Base-by-base conservation (phyloP, 2,329 filamentous ascomycete genomes). In the Orbilia oligospora region DNA sequence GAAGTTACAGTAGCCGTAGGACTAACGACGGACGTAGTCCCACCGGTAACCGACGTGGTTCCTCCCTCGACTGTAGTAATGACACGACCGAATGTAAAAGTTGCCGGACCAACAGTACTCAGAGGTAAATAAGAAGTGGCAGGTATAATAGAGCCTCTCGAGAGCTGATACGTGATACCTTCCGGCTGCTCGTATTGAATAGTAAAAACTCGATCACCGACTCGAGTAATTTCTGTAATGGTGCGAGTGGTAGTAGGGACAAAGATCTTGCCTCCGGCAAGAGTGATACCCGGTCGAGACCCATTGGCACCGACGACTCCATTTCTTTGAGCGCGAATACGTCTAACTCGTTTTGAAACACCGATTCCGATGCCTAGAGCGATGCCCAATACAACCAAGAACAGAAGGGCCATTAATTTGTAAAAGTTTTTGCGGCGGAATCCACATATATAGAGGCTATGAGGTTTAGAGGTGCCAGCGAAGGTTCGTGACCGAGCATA, bases 391-490 rank as follows among this genome's bases (percentile, higher is more conserved):
- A 80, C 72, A 18, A 80, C 20, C 46, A 80, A 30, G 20, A 75
- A 55, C 53, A 51, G 66, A 22, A 71, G 56, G 33, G 38, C 48
- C 80, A 70, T 78, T 69, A 72, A 81, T 56, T 68, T 80, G 77
- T 80, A 82, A 51, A 82, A 82, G 53, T 80, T 82, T 27, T 80
- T 80, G 33, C 81, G 78, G 16, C 76, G 77, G 51, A 82, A 81
- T 18, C 81, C 81, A 65, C 80, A 76, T 46, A 81, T 81, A 38
- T 82, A 81, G 46, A 82, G 80, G 24, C 80, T 79, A 51, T 80
- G 80, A 1, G 80, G 58, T 48, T 82, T 82, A 27, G 81, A 81
- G 14, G 81, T 82, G 22, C 81, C 81, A 27, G 81, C 78, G 66
- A 81, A 82, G 14, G 81, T 82, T 55, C 80, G 81, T 6, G 81